Evolutionary conservation across 2,329 filamentous ascomycete genomes (phyloP).

Genomic region (Hypoxylon rubiginosum): DNA sequence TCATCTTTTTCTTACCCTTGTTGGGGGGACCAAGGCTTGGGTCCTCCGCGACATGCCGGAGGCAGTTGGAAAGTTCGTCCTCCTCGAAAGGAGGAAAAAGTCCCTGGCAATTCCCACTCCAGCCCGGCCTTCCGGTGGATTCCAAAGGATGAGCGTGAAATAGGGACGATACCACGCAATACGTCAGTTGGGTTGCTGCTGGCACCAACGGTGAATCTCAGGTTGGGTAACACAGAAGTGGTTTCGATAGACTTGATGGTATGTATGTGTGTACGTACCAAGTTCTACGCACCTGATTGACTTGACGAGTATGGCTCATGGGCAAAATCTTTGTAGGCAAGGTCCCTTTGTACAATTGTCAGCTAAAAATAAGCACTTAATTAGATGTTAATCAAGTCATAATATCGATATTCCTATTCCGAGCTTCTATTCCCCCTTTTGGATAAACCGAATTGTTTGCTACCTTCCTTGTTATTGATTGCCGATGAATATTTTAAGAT

Average conservation of each 20-base stretch:
- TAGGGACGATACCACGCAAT: constrained; percentile 8
- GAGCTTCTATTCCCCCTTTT: neutral
- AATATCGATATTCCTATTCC: constrained; percentile 4
- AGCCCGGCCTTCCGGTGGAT: constrained; percentile 26
- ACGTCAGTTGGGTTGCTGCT: constrained; percentile 14
- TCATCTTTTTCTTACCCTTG: neutral
- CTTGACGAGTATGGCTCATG: neutral
- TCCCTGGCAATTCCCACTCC: constrained; percentile 23
- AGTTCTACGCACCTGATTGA: neutral
- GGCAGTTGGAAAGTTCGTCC: constrained; percentile 5
- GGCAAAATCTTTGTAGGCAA: neutral
- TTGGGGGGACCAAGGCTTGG: constrained; percentile 13
- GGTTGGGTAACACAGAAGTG: constrained; percentile 11
- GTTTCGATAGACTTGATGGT: neutral
- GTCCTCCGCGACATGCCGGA: constrained; percentile 10
- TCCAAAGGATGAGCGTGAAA: constrained; percentile 5
- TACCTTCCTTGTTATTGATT: constrained; percentile 7
- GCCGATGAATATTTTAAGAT: constrained; percentile 1
- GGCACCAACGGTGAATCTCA: constrained; percentile 24
- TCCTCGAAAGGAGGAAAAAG: constrained; percentile 20
- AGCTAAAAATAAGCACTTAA: neutral
- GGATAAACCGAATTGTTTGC: neutral
- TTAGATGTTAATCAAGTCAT: neutral
- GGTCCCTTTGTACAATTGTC: neutral
- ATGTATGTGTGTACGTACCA: neutral